Base-by-base conservation (phyloP, 2,329 filamentous ascomycete genomes). In the Cytospora mali region DNA sequence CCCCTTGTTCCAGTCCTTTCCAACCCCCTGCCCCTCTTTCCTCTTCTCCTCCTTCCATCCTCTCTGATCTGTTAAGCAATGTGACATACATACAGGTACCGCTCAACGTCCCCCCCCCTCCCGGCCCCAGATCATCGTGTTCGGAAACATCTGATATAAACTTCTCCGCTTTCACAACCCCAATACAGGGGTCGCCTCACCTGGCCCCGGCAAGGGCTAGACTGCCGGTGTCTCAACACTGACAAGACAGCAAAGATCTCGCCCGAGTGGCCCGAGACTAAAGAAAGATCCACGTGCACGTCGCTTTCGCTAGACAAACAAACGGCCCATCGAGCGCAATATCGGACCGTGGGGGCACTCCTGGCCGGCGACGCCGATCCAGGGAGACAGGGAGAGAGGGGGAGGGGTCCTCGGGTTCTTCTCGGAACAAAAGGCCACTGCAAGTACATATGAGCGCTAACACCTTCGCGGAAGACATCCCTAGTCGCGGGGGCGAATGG, bases 101-200 rank as follows among this genome's bases (percentile, higher is more conserved):
- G n/a, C n/a, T n/a, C n/a, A n/a, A n/a, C n/a, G n/a, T n/a, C n/a
- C n/a, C n/a, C n/a, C n/a, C n/a, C n/a, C n/a, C n/a, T n/a, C n/a
- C n/a, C n/a, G n/a, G n/a, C n/a, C n/a, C n/a, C n/a, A n/a, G n/a
- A n/a, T n/a, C n/a, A n/a, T n/a, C n/a, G n/a, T n/a, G n/a, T n/a
- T n/a, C n/a, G n/a, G n/a, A n/a, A n/a, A 65, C n/a, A 70, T 66
- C 6, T 64, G 54, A 0, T 57, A 57, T 11, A 77, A 62, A 35
- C 50, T 77, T 81, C 67, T 84, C 79, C 1, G 83, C 86, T 73
- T 83, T 85, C 35, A 91, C 83, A 1, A n/a, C n/a, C 13, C 16
- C 33, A 91, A 78, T 2, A 89, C 86, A 0, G 88, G 88, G 29
- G 91, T 88, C 9, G 88, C 82, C 62, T 88, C 9, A 88, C 82